Percentiles rank a stretch among this genome's conserved stretches.
These are phyloP conservation scores for Zancudomyces culisetae DNA, from an alignment of 371 early-diverging fungal species.

Conservation along the genomic window DNA sequence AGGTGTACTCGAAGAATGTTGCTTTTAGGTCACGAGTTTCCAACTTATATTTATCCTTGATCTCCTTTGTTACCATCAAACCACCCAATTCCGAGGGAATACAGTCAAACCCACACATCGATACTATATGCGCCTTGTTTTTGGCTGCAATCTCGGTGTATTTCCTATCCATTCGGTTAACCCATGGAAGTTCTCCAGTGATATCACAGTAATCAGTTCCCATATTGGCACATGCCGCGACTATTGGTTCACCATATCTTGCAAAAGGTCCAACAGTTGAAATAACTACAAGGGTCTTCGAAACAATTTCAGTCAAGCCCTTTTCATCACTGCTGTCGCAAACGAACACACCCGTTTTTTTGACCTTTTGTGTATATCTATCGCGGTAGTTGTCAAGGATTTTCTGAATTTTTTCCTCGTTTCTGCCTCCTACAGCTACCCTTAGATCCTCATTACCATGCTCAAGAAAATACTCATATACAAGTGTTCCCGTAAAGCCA, in stretches of 20 bases:
- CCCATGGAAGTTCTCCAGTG: slow-evolving; percentile 67
- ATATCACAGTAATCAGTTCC: slow-evolving; percentile 81
- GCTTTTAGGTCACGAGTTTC: slow-evolving; percentile 33
- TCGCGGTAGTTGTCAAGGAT: slow-evolving; percentile 23
- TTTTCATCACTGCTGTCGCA: slow-evolving; percentile 35
- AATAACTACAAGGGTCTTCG: slow-evolving; percentile 51
- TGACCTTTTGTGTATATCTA: slow-evolving; percentile 1
- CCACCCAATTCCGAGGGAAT: slow-evolving; percentile 62
- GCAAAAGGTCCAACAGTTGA: slow-evolving; percentile 60
- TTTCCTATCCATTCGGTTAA: slow-evolving; percentile 39
- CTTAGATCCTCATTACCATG: slow-evolving; percentile 11
- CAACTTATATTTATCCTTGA: slow-evolving; percentile 29
- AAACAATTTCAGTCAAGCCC: slow-evolving; percentile 33
- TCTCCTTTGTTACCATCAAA: slow-evolving; percentile 30
- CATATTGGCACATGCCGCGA: slow-evolving; percentile 61
- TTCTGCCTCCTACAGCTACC: slow-evolving; percentile 59
- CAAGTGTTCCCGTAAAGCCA: slow-evolving; percentile 63
- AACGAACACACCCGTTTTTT: slow-evolving; percentile 29
- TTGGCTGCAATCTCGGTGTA: slow-evolving; percentile 45
- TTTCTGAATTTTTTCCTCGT: slow-evolving; percentile 31
- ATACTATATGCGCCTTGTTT: slow-evolving; percentile 48
- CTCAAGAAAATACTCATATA: slow-evolving; percentile 40
- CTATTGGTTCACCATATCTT: slow-evolving; percentile 15
- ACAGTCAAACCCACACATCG: slow-evolving; percentile 83
- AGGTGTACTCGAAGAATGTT: slow-evolving; percentile 27